These are phyloP conservation scores for Quercus wislizeni DNA, from an alignment of 306 rosid species.

Conservation along the genomic window DNA sequence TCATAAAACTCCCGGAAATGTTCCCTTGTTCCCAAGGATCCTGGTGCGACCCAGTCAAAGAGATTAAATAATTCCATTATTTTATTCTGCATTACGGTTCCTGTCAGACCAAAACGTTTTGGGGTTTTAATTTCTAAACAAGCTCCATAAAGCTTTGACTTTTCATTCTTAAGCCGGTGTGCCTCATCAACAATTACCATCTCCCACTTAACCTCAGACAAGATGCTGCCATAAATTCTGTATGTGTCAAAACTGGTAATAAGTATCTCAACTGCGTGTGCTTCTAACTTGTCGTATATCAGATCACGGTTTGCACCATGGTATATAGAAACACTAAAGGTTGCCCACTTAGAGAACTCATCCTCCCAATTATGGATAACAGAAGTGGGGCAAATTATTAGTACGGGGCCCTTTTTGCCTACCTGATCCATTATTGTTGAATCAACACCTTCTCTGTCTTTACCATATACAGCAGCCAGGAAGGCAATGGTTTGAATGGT, in stretches of 20 bases:
- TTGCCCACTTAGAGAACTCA: constrained; percentile 91
- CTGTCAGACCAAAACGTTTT: constrained; percentile 87
- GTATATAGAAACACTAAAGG: constrained; percentile 69
- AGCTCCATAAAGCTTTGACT: constrained; percentile 79
- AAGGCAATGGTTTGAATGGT: constrained; percentile 94
- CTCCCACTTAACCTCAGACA: constrained; percentile 68
- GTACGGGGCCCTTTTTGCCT: constrained; percentile 59
- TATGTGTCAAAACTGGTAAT: constrained; percentile 89
- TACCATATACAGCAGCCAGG: constrained; percentile 79
- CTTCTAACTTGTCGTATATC: constrained; percentile 62
- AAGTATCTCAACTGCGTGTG: constrained; percentile 62
- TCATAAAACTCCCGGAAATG: constrained; percentile 88
- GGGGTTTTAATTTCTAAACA: constrained; percentile 72
- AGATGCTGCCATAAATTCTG: constrained; percentile 69
- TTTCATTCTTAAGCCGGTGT: constrained; percentile 88
- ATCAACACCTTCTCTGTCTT: constrained; percentile 46
- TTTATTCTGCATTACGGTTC: constrained; percentile 94
- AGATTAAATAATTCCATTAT: constrained; percentile 90
- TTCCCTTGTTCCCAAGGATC: constrained; percentile 90
- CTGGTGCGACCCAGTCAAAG: constrained; percentile 91
- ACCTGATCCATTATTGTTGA: constrained; percentile 9
- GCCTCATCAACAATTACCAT: constrained; percentile 84
- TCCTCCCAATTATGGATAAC: constrained; percentile 89
- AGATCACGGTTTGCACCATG: constrained; percentile 84
- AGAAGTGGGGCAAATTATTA: constrained; percentile 83